These are phyloP conservation scores for Tetracladium maxilliforme DNA, from an alignment of 2,329 filamentous ascomycete genomes.

Conservation along the genomic window DNA sequence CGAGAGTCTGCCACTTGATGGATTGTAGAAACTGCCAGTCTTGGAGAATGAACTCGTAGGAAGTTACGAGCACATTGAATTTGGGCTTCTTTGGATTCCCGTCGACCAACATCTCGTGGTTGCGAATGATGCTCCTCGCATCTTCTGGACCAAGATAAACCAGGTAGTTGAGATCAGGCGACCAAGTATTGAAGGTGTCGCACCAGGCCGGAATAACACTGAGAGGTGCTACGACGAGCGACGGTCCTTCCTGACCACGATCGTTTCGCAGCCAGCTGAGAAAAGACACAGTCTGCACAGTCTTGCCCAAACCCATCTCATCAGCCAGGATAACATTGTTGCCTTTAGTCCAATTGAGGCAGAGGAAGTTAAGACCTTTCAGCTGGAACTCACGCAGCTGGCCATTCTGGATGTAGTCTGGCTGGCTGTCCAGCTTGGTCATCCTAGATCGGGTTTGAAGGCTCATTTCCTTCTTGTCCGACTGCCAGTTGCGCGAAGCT, in stretches of 20 bases:
- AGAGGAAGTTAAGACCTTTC: constrained; percentile 85
- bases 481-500: constrained; percentile 64
- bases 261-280: constrained; percentile 94
- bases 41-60: constrained; percentile 87
- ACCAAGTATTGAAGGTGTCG: constrained; percentile 93
- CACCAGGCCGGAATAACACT: constrained; percentile 98
- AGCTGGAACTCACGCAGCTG: constrained; percentile 88
- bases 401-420: constrained; percentile 70
- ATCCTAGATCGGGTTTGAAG: constrained; percentile 57
- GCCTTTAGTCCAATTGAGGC: constrained; percentile 85
- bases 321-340: constrained; percentile 97
- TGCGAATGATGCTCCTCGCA: constrained; percentile 73
- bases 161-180: constrained; percentile 91
- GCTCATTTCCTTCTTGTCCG: constrained; percentile 65
- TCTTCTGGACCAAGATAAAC: constrained; percentile 87
- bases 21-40: constrained; percentile 74
- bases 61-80: constrained; percentile 95
- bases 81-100: constrained; percentile 80
- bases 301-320: constrained; percentile 98
- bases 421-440: constrained; percentile 64
- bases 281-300: constrained; percentile 92
- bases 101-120: constrained; percentile 79
- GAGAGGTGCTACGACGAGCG: constrained; percentile 90
- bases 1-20: constrained; percentile 96
- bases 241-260: constrained; percentile 80